Evolutionary conservation across 352 stramenopile species (phyloP).

Genomic region (Globisporangium nunn): DNA sequence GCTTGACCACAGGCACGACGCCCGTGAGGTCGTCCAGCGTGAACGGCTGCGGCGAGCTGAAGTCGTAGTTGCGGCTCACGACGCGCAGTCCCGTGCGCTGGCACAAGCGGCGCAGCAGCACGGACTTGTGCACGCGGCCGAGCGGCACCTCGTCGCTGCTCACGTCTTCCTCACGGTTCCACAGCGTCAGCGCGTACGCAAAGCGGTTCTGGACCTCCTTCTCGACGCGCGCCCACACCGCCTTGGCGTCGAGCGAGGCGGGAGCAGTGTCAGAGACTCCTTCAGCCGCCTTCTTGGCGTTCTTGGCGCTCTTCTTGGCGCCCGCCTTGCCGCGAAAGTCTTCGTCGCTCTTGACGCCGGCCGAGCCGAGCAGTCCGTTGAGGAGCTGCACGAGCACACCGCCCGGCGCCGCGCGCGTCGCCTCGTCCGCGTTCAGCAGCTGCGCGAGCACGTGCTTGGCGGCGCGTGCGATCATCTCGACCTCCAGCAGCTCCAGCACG

Average conservation of each 20-base stretch:
- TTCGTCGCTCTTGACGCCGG: slow-evolving; percentile 18
- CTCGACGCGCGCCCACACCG: slow-evolving; percentile 53
- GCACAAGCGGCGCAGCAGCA: slow-evolving; percentile 90
- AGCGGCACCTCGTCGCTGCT: slow-evolving; percentile 21
- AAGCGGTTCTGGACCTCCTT: slow-evolving; percentile 71
- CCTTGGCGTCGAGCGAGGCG: slow-evolving; percentile 24
- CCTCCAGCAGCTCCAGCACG: slow-evolving; percentile 92
- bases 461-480: slow-evolving; percentile 93
- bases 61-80: slow-evolving; percentile 85
- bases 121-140: slow-evolving; percentile 58
- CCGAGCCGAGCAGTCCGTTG: slow-evolving; percentile 71
- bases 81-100: slow-evolving; percentile 91
- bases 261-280: slow-evolving; percentile 3
- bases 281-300: slow-evolving; percentile 15
- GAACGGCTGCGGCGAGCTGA: slow-evolving; percentile 75
- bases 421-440: slow-evolving; percentile 56
- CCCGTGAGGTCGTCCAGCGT: slow-evolving; percentile 88
- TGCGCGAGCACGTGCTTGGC: slow-evolving; percentile 84
- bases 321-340: slow-evolving; percentile 22
- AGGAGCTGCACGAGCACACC: slow-evolving; percentile 75
- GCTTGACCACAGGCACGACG: slow-evolving; percentile 92
- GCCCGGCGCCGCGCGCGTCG: slow-evolving; percentile 59
- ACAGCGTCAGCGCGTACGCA: slow-evolving; percentile 70
- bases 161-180: slow-evolving; percentile 27
- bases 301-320: slow-evolving; percentile 22